Conservation (phyloP, 1,139 yeast species). For the Lodderomyces pseudojiufengensis region DNA sequence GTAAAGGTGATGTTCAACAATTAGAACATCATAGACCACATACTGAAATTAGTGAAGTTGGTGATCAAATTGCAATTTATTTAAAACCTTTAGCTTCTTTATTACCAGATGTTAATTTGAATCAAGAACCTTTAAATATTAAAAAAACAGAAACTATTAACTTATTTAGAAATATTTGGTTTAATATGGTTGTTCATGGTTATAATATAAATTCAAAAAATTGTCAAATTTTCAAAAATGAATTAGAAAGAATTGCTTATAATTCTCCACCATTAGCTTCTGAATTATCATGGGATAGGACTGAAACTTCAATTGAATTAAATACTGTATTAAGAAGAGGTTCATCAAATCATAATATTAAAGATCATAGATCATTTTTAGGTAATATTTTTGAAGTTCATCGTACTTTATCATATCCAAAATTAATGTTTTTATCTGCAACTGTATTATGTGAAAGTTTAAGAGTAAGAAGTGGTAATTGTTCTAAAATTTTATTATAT, state of each 20-base stretch:
- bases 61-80: slow-evolving; percentile 64
- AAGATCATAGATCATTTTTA: slow-evolving; percentile 63
- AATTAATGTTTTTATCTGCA: slow-evolving; percentile 85
- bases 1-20: slow-evolving; percentile 79
- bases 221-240: slow-evolving; percentile 42
- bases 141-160: slow-evolving; percentile 46
- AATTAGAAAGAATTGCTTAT: slow-evolving; percentile 72
- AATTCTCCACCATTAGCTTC: slow-evolving; percentile 92
- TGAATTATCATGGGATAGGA: slow-evolving; percentile 77
- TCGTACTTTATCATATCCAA: slow-evolving; percentile 66
- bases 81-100: slow-evolving; percentile 73
- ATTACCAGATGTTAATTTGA: slow-evolving; percentile 54
- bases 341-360: slow-evolving; percentile 76
- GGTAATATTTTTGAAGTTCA: slow-evolving; percentile 49
- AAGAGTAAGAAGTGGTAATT: slow-evolving; percentile 76
- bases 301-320: slow-evolving; percentile 88
- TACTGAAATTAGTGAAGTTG: slow-evolving; percentile 71
- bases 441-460: slow-evolving; percentile 73
- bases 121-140: slow-evolving; percentile 34
- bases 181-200: slow-evolving; percentile 90
- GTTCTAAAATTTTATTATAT: slow-evolving; percentile 70
- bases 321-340: slow-evolving; percentile 90
- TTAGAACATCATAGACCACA: slow-evolving; percentile 82
- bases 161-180: slow-evolving; percentile 88
- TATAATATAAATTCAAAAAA: slow-evolving; percentile 60